Conservation (phyloP, 2,329 filamentous ascomycete species). For the Emmonsiellopsis sp. region DNA sequence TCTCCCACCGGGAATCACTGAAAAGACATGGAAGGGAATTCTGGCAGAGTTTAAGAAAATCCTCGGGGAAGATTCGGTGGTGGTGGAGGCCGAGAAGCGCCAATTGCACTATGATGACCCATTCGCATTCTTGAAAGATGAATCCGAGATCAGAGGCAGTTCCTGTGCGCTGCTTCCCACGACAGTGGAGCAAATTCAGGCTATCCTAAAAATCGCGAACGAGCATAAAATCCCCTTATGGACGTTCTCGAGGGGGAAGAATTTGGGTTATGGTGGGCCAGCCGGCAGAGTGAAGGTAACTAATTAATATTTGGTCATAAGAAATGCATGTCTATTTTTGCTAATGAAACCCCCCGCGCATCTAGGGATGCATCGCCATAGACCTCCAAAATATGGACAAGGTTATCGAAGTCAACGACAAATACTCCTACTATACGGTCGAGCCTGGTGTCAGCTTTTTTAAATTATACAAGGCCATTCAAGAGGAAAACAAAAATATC, state of each 20-base stretch:
- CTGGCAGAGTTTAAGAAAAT: neutral
- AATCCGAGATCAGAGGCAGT: neutral
- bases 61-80: neutral
- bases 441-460: slow-evolving; percentile 40
- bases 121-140: neutral
- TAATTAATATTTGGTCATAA: neutral
- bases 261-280: slow-evolving; percentile 24
- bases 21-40: neutral
- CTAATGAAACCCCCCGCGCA: slow-evolving; percentile 11
- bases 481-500: slow-evolving; percentile 15
- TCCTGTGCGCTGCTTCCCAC: neutral
- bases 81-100: neutral
- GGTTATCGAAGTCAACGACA: slow-evolving; percentile 24
- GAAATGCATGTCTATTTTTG: slow-evolving; percentile 13
- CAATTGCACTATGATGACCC: neutral
- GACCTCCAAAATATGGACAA: slow-evolving; percentile 30
- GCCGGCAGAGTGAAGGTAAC: slow-evolving; percentile 13
- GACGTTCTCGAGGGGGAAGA: slow-evolving; percentile 15
- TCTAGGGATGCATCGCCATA: slow-evolving; percentile 34
- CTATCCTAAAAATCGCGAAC: slow-evolving; percentile 11
- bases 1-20: neutral
- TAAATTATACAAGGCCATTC: slow-evolving; percentile 35
- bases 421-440: slow-evolving; percentile 22
- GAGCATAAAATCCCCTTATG: slow-evolving; percentile 12
- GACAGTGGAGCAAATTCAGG: slow-evolving; percentile 3